Evolutionary conservation across 148 eudicot species (phyloP), one percentile per base, ranked within the genome.

Genomic region (Rhododendron simsii): DNA sequence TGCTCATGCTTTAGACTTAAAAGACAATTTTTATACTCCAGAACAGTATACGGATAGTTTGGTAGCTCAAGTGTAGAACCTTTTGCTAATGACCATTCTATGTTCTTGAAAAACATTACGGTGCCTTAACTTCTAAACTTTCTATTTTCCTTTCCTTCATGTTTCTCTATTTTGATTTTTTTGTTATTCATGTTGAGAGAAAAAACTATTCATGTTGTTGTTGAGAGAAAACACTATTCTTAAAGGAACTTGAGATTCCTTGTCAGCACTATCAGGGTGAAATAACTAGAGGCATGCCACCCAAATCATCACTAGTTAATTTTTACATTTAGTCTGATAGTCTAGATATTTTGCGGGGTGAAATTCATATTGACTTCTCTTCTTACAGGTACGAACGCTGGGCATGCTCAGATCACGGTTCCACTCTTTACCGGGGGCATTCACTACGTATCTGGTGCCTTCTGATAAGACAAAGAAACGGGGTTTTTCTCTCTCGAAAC

Each of bases 401-500:
- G 88, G 86, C 73, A 88, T 92, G 92, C 87, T 93, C 51, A 91
- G 93, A 87, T 89, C 93, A 37, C 92, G 95, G 26, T 93, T 93
- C 86, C 83, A 88, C 84, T 89, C 94, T 82, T 39, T 93, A 69
- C 95, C 95, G 0, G 91, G 90, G 85, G 95, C 95, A 39, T 92
- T 92, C 67, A 91, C 89, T 85, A 89, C 33, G 21, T 75, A 92
- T 81, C 86, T 93, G 84, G 85, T 91, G 87, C 95, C 95, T 71
- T 85, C 41, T 48, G 91, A 91, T 21, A 93, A 88, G 83, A 78
- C 84, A 20, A 89, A 87, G 55, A 37, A 91, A 85, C 89, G 85
- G 82, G 93, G 94, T 45, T 92, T 93, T 90, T 88, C 95, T 51
- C 89, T 95, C 51, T 88, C 96, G 69, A 94, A 93, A 87, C 85